phyloP scores from a whole-genome alignment of 257 asterid species.

The Solanum dulcamara region DNA sequence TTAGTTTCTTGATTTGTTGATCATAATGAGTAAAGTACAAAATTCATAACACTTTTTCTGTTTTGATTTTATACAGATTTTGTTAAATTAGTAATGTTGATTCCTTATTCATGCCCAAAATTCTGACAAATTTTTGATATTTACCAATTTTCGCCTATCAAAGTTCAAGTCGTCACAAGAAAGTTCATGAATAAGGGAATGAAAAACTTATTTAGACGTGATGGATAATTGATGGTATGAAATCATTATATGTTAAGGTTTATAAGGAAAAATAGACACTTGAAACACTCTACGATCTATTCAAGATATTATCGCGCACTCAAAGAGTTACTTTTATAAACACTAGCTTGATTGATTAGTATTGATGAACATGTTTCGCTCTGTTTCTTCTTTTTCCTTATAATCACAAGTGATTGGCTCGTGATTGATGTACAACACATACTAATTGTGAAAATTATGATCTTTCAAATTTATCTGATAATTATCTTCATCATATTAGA shows the following conservation, averaged over 20 bases:
- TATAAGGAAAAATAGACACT: no score
- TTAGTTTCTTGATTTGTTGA: background rate
- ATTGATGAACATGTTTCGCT: slow-evolving; percentile 25
- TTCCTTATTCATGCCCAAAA: background rate
- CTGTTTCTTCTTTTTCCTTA: slow-evolving; percentile 47
- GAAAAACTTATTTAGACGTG: no score
- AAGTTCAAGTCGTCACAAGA: no score
- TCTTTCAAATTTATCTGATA: slow-evolving; percentile 64
- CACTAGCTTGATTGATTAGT: slow-evolving; percentile 71
- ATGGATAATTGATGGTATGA: no score
- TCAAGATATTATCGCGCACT: slow-evolving; percentile 58
- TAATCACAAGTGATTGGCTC: slow-evolving; percentile 56
- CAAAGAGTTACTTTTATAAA: slow-evolving; percentile 65
- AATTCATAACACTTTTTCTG: background rate
- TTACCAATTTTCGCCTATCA: no score
- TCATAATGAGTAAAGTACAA: background rate
- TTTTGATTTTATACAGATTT: background rate
- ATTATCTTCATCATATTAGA: slow-evolving; percentile 68
- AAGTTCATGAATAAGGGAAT: no score
- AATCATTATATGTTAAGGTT: no score
- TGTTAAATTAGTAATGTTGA: background rate
- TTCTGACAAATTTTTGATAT: slow-evolving; percentile 51
- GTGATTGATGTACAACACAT: slow-evolving; percentile 58
- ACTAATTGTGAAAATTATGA: slow-evolving; percentile 63
- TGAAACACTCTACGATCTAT: no score